Evolutionary conservation across 495 filamentous ascomycete genomes (phyloP).

Genomic region (Talaromyces proteolyticus): DNA sequence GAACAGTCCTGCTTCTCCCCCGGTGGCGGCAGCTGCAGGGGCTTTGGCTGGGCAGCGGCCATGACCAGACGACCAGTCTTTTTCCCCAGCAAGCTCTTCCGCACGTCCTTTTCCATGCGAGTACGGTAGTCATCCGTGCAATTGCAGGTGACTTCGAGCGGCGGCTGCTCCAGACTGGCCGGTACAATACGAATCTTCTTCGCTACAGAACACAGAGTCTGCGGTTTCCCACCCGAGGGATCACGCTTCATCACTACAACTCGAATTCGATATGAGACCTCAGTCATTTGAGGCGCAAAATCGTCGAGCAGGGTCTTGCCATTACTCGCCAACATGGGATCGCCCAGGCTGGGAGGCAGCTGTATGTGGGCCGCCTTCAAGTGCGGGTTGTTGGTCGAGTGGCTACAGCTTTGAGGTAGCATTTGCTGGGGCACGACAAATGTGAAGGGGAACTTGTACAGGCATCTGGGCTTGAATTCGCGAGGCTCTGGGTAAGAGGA

Average conservation of each 20-base stretch:
- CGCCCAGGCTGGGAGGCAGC: conserved; percentile 77
- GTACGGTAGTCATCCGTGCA: conserved; percentile 57
- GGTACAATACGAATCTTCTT: conserved; percentile 77
- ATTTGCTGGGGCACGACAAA: conserved; percentile 80
- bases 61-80: conserved; percentile 70
- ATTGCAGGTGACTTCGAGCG: conserved; percentile 42
- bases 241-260: conserved; percentile 41
- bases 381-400: conserved; percentile 46
- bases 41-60: conserved; percentile 66
- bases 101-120: conserved; percentile 69
- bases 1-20: conserved; percentile 13
- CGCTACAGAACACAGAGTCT: conserved; percentile 39
- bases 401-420: conserved; percentile 54
- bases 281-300: conserved; percentile 74
- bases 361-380: conserved; percentile 68
- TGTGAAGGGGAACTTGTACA: conserved; percentile 74
- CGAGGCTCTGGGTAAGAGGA: conserved; percentile 63
- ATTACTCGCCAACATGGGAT: conserved; percentile 48
- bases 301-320: conserved; percentile 62
- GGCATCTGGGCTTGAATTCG: conserved; percentile 57
- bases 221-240: conserved; percentile 13
- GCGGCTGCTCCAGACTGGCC: conserved; percentile 65
- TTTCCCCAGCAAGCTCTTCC: conserved; percentile 69
- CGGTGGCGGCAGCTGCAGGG: conserved; percentile 53
- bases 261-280: conserved; percentile 68